Conservation (phyloP, 106 monocot genomes). For the Cymbidium sinense region DNA sequence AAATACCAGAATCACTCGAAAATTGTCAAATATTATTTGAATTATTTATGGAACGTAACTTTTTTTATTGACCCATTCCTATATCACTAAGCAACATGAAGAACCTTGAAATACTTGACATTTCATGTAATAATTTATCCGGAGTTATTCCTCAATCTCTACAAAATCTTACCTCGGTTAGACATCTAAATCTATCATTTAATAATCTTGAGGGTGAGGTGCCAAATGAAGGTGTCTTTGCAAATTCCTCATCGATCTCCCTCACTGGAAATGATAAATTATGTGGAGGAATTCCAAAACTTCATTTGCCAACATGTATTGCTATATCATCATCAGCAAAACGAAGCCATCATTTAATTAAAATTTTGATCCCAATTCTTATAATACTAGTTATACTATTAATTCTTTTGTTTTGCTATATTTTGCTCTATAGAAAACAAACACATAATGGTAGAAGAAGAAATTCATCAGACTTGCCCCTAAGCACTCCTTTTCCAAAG, state of each 20-base stretch:
- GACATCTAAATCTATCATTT: slow-evolving; percentile 16
- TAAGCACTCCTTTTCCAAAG: not conserved
- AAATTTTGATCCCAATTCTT: not conserved
- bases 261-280: slow-evolving; percentile 13
- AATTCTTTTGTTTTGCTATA: not conserved
- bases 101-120: slow-evolving; percentile 1
- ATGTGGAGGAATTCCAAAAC: slow-evolving; percentile 8
- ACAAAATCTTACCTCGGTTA: not conserved
- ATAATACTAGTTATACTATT: not conserved
- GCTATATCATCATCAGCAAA: not conserved
- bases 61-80: slow-evolving; percentile 14
- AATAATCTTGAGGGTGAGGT: slow-evolving; percentile 21
- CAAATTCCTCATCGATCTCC: not conserved
- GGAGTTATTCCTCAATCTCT: slow-evolving; percentile 9
- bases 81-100: not conserved
- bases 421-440: not conserved
- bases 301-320: slow-evolving; percentile 6
- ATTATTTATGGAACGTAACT: slow-evolving; percentile 11
- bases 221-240: slow-evolving; percentile 8
- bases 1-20: slow-evolving; percentile 6
- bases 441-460: not conserved
- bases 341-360: not conserved
- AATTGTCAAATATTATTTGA: not conserved
- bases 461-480: not conserved
- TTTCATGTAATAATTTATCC: slow-evolving; percentile 17